phyloP scores from a whole-genome alignment of 495 filamentous ascomycete genomes.

The Podospora conica region DNA sequence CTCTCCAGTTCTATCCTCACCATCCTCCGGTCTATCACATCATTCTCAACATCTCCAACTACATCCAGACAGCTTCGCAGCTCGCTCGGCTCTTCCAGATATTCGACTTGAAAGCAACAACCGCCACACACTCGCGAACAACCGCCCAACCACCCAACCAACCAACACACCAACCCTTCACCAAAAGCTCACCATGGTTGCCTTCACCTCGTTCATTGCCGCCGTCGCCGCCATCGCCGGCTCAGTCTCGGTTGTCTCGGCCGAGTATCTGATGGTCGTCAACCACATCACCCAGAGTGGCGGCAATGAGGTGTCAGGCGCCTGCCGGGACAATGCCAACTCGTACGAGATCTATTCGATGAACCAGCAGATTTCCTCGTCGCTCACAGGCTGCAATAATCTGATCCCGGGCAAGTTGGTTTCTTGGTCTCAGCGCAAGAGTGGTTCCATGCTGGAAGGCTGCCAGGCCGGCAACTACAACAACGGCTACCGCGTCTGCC shows the following conservation, averaged over 20 bases:
- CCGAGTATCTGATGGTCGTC: background rate
- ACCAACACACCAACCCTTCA: background rate
- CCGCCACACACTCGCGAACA: no score
- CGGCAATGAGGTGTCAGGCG: background rate
- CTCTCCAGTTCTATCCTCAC: background rate
- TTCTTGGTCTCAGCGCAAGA: background rate
- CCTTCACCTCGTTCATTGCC: background rate
- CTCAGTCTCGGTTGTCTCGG: background rate
- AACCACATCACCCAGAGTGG: background rate
- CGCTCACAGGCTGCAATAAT: background rate
- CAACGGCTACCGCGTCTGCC: background rate
- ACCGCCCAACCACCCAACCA: no score
- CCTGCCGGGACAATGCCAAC: no score
- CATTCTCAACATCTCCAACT: background rate
- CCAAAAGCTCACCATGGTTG: background rate
- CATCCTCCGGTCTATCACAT: background rate
- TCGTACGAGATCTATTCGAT: background rate
- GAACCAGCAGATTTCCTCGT: background rate
- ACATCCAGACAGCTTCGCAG: no score
- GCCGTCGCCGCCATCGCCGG: background rate
- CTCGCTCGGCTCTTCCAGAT: no score
- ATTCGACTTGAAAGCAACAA: no score
- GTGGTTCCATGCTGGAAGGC: background rate
- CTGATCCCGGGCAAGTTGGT: background rate
- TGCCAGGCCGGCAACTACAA: background rate